A percentile compares a stretch with the other conserved stretches of the same genome.
Conservation (phyloP, 164 flowering plant species). For the Akebia trifoliata region DNA sequence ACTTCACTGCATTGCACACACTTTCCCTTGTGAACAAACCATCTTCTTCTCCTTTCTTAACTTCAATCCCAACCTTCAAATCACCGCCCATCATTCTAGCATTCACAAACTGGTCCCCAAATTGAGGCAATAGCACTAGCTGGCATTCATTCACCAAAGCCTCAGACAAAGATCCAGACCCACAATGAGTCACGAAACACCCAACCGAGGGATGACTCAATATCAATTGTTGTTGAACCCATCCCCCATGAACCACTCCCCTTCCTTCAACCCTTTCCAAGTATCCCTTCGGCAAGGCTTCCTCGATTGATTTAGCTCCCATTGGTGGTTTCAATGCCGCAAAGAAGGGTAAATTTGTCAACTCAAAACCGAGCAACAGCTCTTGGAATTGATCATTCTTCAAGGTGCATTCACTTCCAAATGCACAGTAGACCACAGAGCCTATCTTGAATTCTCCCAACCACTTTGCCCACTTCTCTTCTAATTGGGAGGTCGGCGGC, state of each 20-base stretch:
- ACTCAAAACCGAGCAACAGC: too few species aligned
- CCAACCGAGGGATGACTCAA: slow-evolving; percentile 42
- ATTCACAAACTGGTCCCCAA: slow-evolving; percentile 37
- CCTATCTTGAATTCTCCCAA: slow-evolving; percentile 7
- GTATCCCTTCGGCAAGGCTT: slow-evolving; percentile 10
- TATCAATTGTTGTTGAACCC: slow-evolving; percentile 24
- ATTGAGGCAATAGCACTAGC: slow-evolving; percentile 38
- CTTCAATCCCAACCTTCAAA: slow-evolving; percentile 42
- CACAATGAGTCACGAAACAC: too few species aligned
- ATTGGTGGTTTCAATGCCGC: slow-evolving; percentile 4
- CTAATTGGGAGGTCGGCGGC: not conserved
- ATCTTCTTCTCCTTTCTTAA: slow-evolving; percentile 39
- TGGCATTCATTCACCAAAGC: slow-evolving; percentile 37
- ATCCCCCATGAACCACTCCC: slow-evolving; percentile 10
- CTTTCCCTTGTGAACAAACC: slow-evolving; percentile 36
- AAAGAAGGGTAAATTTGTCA: slow-evolving; percentile 11
- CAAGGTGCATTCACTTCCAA: slow-evolving; percentile 15
- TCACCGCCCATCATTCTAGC: slow-evolving; percentile 34
- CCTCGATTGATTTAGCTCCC: not conserved
- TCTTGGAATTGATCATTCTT: too few species aligned
- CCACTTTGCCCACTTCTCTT: slow-evolving; percentile 7
- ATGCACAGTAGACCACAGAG: slow-evolving; percentile 11
- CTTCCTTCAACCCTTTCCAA: slow-evolving; percentile 4
- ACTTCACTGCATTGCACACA: slow-evolving; percentile 28
- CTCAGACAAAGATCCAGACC: slow-evolving; percentile 42